Conservation (phyloP, 1,139 yeast species). For the Kluyveromyces sp. region DNA sequence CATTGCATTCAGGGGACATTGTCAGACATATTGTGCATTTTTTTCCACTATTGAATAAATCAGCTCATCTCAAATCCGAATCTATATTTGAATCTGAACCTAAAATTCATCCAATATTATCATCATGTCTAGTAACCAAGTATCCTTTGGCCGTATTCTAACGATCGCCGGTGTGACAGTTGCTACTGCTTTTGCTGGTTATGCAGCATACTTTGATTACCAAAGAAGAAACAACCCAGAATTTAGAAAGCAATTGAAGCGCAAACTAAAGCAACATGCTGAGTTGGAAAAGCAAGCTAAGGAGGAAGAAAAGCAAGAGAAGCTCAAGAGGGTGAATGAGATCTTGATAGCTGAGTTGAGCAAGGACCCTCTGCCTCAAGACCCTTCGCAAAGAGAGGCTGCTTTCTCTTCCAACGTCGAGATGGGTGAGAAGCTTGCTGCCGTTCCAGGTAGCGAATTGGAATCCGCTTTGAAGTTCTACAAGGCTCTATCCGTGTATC, state of each 20-base stretch:
- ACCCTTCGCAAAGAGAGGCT: slow-evolving; percentile 52
- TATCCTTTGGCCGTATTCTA: slow-evolving; percentile 6
- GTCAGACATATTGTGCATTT: too few relatives aligned
- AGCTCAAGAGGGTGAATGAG: slow-evolving; percentile 51
- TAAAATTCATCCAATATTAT: neutral
- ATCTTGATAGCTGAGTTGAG: slow-evolving; percentile 58
- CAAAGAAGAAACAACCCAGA: slow-evolving; percentile 74
- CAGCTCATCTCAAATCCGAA: too few relatives aligned
- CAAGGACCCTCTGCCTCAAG: slow-evolving; percentile 70
- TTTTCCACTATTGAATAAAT: too few relatives aligned
- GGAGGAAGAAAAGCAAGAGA: slow-evolving; percentile 52
- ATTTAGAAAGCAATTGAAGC: slow-evolving; percentile 70
- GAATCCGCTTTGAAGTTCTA: slow-evolving; percentile 87
- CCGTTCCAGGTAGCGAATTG: slow-evolving; percentile 49
- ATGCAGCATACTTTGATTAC: slow-evolving; percentile 86
- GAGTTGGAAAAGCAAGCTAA: slow-evolving; percentile 50
- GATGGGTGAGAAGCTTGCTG: slow-evolving; percentile 66
- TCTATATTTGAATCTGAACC: too few relatives aligned
- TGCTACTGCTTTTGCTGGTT: slow-evolving; percentile 54
- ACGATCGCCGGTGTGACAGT: slow-evolving; percentile 47
- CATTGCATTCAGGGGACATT: too few relatives aligned
- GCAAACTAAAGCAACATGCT: slow-evolving; percentile 51
- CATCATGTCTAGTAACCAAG: slow-evolving; percentile 1
- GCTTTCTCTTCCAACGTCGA: slow-evolving; percentile 80
- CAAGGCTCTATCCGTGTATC: slow-evolving; percentile 90